These are phyloP conservation scores for Aspergillus sp. DNA, from an alignment of 2,329 filamentous ascomycete species.

Conservation along the genomic window DNA sequence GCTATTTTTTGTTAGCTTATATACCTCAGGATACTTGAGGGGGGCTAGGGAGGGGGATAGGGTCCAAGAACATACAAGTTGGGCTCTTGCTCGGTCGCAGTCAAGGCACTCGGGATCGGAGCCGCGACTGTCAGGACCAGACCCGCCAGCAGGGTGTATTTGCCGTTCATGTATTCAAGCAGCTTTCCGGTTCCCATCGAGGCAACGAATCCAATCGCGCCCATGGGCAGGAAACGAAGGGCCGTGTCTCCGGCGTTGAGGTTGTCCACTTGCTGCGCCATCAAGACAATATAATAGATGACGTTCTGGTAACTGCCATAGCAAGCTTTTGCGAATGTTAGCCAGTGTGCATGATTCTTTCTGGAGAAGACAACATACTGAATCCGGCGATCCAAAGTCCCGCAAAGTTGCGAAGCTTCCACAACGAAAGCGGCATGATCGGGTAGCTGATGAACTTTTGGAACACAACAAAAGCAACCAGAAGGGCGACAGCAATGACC, in stretches of 20 bases:
- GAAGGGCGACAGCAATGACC: slow-evolving; percentile 30
- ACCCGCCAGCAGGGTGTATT: slow-evolving; percentile 29
- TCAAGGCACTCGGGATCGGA: slow-evolving; percentile 27
- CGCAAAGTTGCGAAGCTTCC: slow-evolving; percentile 41
- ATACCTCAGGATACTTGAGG: background rate
- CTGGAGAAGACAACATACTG: slow-evolving; percentile 14
- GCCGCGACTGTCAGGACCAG: slow-evolving; percentile 29
- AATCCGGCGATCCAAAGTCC: slow-evolving; percentile 41
- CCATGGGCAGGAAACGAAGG: slow-evolving; percentile 37
- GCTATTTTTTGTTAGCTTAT: slow-evolving; percentile 13
- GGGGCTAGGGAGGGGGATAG: background rate
- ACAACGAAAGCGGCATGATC: slow-evolving; percentile 40
- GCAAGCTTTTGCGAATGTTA: slow-evolving; percentile 22
- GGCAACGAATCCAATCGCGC: slow-evolving; percentile 30
- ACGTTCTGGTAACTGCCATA: slow-evolving; percentile 38
- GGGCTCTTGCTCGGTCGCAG: slow-evolving; percentile 11
- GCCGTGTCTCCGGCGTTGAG: slow-evolving; percentile 34
- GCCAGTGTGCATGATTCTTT: fast-evolving
- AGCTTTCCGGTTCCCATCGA: slow-evolving; percentile 28
- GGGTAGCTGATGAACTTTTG: slow-evolving; percentile 40
- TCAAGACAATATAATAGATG: slow-evolving; percentile 37
- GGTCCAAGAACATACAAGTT: slow-evolving; percentile 15
- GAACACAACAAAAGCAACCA: slow-evolving; percentile 31
- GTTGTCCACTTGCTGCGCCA: slow-evolving; percentile 34
- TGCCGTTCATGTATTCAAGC: slow-evolving; percentile 33